Base-by-base conservation (phyloP, 495 filamentous ascomycete genomes). In the Pyrenopolyporus hunteri region DNA sequence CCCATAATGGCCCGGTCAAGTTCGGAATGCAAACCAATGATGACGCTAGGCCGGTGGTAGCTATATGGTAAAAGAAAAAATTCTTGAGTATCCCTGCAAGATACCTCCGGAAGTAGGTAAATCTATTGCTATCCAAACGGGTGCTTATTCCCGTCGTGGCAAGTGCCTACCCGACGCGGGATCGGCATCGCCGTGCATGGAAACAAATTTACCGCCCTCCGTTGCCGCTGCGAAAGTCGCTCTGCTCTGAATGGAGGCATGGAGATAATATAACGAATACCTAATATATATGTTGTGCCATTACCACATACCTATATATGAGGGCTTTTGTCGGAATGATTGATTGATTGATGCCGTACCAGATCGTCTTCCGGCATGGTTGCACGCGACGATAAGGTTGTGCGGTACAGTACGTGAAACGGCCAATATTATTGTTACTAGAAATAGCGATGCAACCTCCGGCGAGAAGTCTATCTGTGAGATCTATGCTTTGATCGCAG, bases 181-280 rank as follows among this genome's bases (percentile, higher is more conserved):
- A 68, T 65, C 64, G 64, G 68, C 57, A 52, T 31, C 4, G 4
- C 52, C 54, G 23, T 59, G 46, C 56, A 57, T 53, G 43, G 40
- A n/a, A n/a, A 29, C 56, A 37, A 51, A 37, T 48, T 51, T 17
- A 42, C 10, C 14, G 14, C 32, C 60, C 65, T 64, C 64, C 64
- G 14, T 61, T 59, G 59, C 59, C 67, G 63, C 63, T 56, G 63
- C 63, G 63, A 66, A 51, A 37, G 46, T 57, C 45, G 51, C 51
- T 48, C 57, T 39, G 51, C 51, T 48, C 57, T 39, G 56, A 66
- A 48, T 23, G 42, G 57, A 52, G 56, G 51, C 45, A 56, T 57
- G 47, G 7, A 29, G 39, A 31, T 32, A 10, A 45, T 22, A 9
- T 5, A 9, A 29, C 9, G 9, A 29, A 4, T 29, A 29, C 26